Conservation (phyloP, 768 basidiomycete species). For the Xanthoconium stramineum region DNA sequence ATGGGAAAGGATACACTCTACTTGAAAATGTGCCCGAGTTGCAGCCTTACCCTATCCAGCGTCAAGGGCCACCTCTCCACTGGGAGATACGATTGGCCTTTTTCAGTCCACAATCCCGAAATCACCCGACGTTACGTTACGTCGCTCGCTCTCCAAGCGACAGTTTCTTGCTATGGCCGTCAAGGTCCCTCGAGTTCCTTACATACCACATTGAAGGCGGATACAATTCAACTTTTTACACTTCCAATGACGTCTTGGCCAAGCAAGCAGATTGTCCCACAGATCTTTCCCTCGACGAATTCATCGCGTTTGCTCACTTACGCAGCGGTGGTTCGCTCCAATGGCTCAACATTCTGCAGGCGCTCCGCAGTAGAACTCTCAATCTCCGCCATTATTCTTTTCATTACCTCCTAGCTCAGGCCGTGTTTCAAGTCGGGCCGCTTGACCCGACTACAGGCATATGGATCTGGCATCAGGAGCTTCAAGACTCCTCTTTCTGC, state of each 20-base stretch:
- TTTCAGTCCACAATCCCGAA: not conserved
- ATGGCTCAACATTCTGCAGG: not conserved
- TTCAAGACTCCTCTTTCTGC: not conserved
- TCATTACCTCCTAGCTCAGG: not conserved
- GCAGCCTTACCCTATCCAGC: not conserved
- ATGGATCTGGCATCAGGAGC: not conserved
- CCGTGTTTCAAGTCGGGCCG: not conserved
- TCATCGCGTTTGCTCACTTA: not conserved
- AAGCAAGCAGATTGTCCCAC: not conserved
- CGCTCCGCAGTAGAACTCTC: not conserved
- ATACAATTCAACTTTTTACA: not conserved
- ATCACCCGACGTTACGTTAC: not conserved
- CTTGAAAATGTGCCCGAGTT: not conserved
- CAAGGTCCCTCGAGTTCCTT: no score
- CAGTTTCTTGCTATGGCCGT: no score
- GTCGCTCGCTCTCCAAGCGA: not conserved
- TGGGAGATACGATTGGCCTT: not conserved
- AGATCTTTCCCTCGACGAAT: not conserved
- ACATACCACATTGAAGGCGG: no score
- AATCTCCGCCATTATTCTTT: not conserved
- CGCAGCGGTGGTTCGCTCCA: not conserved
- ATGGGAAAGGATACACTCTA: not conserved
- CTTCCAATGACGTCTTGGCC: not conserved
- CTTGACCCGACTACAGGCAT: not conserved
- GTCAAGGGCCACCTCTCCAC: not conserved